A percentile compares a stretch with the other conserved stretches of the same genome.
These are phyloP conservation scores for Pelargonium citronellum DNA, from an alignment of 441 rosid species.

Conservation along the genomic window DNA sequence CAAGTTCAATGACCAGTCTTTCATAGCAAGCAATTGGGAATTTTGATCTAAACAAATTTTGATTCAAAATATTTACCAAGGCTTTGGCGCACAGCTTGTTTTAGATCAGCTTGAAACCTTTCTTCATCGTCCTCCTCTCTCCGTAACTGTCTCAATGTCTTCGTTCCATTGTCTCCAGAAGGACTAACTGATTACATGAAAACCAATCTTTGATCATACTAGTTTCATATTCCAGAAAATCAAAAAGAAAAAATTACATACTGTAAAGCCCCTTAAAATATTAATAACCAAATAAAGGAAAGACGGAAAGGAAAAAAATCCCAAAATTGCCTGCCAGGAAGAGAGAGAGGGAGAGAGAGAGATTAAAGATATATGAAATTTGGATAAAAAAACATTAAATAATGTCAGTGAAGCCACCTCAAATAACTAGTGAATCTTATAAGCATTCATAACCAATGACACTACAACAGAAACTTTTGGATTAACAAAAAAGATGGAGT, in stretches of 20 bases:
- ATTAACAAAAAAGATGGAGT: not conserved
- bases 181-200: constrained; percentile 27
- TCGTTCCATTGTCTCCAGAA: constrained; percentile 43
- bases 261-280: not conserved
- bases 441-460: not conserved
- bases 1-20: no score
- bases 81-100: constrained; percentile 79
- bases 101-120: constrained; percentile 88
- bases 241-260: not conserved
- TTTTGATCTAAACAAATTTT: no score
- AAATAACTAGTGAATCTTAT: not conserved
- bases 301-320: no score
- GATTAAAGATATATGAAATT: no score
- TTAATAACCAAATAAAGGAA: not conserved
- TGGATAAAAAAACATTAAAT: no score
- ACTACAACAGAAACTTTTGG: not conserved
- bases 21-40: no score
- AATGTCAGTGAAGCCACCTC: not conserved
- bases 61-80: constrained; percentile 49
- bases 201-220: constrained; percentile 19
- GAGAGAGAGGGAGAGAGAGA: not conserved
- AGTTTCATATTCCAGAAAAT: constrained; percentile 19
- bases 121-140: constrained; percentile 89
- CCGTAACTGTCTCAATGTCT: constrained; percentile 67
- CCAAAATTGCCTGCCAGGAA: no score